These are phyloP conservation scores for Penicillium lividum DNA, from an alignment of 495 filamentous ascomycete genomes.

Conservation along the genomic window DNA sequence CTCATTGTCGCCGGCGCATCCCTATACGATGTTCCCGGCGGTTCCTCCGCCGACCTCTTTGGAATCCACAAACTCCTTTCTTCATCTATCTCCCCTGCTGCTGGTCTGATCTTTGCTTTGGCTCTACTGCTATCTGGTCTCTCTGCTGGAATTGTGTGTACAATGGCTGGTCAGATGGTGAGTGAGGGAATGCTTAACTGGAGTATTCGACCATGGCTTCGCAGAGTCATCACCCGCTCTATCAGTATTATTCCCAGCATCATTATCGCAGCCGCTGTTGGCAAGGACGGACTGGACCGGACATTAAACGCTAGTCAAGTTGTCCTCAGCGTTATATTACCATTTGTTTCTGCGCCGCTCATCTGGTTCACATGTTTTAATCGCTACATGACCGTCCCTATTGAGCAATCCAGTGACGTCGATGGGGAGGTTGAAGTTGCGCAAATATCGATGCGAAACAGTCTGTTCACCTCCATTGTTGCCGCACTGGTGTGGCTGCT, in stretches of 20 bases:
- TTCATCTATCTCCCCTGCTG: conserved; percentile 65
- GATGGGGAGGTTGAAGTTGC: conserved; percentile 31
- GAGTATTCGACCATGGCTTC: conserved; percentile 68
- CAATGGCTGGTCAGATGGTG: conserved; percentile 83
- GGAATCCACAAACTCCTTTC: conserved; percentile 79
- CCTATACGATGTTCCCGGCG: conserved; percentile 59
- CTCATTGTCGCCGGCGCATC: conserved; percentile 85
- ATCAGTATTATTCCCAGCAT: conserved; percentile 81
- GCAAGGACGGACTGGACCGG: conserved; percentile 66
- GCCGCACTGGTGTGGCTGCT: conserved; percentile 65
- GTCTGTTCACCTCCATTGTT: conserved; percentile 54
- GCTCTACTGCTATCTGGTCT: conserved; percentile 76
- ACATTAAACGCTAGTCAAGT: conserved; percentile 80
- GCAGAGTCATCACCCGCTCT: conserved; percentile 66
- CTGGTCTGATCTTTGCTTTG: conserved; percentile 74
- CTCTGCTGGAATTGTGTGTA: conserved; percentile 78
- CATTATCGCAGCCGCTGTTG: conserved; percentile 78
- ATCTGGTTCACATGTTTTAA: conserved; percentile 85
- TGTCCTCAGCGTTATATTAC: conserved; percentile 75
- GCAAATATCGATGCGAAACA: conserved; percentile 58
- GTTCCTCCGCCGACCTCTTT: conserved; percentile 72
- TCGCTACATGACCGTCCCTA: conserved; percentile 73
- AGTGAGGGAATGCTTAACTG: conserved; percentile 76
- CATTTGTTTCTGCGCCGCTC: conserved; percentile 78
- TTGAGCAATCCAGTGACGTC: conserved; percentile 28